Percentiles rank a stretch among this genome's conserved stretches.
Evolutionary conservation across 2,329 filamentous ascomycete species (phyloP).

Genomic region (Apiospora malaysiana): DNA sequence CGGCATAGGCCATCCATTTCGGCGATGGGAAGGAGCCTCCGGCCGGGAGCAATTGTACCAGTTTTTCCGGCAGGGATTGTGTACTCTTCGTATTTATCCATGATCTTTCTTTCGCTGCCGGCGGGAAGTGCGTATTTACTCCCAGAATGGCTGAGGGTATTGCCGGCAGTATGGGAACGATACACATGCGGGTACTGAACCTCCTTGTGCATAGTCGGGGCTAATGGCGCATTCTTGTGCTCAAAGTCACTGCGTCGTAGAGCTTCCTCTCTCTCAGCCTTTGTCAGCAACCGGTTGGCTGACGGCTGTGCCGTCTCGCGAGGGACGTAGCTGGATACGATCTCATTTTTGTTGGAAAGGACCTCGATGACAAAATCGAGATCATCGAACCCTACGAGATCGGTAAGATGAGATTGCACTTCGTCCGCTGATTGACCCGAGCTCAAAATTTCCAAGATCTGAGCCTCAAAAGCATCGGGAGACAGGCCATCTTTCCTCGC

Average conservation of each 20-base stretch:
- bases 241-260: slow-evolving; percentile 77
- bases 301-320: slow-evolving; percentile 43
- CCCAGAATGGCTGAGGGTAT: slow-evolving; percentile 80
- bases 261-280: slow-evolving; percentile 77
- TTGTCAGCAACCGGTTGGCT: slow-evolving; percentile 68
- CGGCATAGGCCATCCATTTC: slow-evolving; percentile 89
- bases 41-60: slow-evolving; percentile 73
- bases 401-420: slow-evolving; percentile 87
- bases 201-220: slow-evolving; percentile 73
- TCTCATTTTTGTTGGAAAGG: slow-evolving; percentile 75
- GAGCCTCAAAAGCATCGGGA: slow-evolving; percentile 73
- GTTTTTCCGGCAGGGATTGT: slow-evolving; percentile 82
- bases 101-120: slow-evolving; percentile 74
- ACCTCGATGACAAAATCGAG: slow-evolving; percentile 91
- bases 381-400: slow-evolving; percentile 91
- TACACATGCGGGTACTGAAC: slow-evolving; percentile 94
- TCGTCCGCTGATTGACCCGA: slow-evolving; percentile 78
- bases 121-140: slow-evolving; percentile 82
- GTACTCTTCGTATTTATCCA: slow-evolving; percentile 87
- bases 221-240: slow-evolving; percentile 80
- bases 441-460: slow-evolving; percentile 76
- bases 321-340: slow-evolving; percentile 57
- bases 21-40: slow-evolving; percentile 77
- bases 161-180: slow-evolving; percentile 80
- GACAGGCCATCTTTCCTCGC: slow-evolving; percentile 69